phyloP scores from a whole-genome alignment of 2,329 filamentous ascomycete species.

The Thermothelomyces thermophilus region DNA sequence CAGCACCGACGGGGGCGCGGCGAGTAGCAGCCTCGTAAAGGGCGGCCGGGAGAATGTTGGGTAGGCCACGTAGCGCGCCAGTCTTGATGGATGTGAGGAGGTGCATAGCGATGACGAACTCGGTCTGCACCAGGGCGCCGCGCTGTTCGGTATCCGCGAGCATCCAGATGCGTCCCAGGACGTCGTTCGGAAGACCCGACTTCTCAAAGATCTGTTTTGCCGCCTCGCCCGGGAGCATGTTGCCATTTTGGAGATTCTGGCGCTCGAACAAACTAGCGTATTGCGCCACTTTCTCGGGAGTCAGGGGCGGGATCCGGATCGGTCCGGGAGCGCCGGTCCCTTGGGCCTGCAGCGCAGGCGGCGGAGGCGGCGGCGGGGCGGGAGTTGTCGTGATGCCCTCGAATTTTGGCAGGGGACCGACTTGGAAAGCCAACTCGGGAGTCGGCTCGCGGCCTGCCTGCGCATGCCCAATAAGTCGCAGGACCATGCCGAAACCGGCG shows the following conservation, averaged over 20 bases:
- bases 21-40: constrained; percentile 86
- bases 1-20: constrained; percentile 43
- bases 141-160: constrained; percentile 90
- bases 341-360: constrained; percentile 45
- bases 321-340: constrained; percentile 56
- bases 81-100: constrained; percentile 86
- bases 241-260: constrained; percentile 67
- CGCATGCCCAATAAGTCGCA: constrained; percentile 91
- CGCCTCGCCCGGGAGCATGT: constrained; percentile 70
- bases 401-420: constrained; percentile 85
- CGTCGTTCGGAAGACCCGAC: constrained; percentile 80
- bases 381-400: constrained; percentile 58
- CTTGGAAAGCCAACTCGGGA: constrained; percentile 73
- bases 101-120: constrained; percentile 99
- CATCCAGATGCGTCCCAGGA: constrained; percentile 92
- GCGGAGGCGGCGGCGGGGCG: constrained; percentile 38
- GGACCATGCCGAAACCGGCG: constrained; percentile 83
- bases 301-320: constrained; percentile 81
- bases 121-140: constrained; percentile 75
- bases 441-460: constrained; percentile 81
- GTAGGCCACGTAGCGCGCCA: constrained; percentile 70
- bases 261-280: constrained; percentile 88
- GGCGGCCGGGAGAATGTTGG: constrained; percentile 71
- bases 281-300: constrained; percentile 80
- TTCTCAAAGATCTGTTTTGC: constrained; percentile 95